Percentiles rank a stretch among this genome's conserved stretches.
These are phyloP conservation scores for Jacaranda copaia DNA, from an alignment of 257 asterid genomes.

Conservation along the genomic window DNA sequence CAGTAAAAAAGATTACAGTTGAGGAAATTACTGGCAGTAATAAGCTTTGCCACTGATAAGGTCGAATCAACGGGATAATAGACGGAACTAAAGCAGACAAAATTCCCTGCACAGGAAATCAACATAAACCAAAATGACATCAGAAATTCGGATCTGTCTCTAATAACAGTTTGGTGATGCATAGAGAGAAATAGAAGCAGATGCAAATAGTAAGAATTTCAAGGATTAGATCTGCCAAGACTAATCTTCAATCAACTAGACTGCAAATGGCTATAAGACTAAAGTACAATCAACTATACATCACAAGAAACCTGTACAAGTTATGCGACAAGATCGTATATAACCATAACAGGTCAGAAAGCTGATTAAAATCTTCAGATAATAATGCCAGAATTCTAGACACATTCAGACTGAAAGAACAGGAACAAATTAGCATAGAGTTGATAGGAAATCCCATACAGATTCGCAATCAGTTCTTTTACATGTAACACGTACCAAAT, in stretches of 20 bases:
- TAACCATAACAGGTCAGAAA: not conserved
- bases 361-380: not conserved
- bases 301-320: not conserved
- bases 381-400: not conserved
- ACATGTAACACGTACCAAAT: constrained; percentile 56
- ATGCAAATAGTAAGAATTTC: not conserved
- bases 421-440: not conserved
- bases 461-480: not conserved
- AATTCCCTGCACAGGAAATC: constrained; percentile 51
- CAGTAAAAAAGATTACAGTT: not conserved
- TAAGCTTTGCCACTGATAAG: constrained; percentile 82
- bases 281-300: not conserved
- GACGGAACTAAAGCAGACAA: constrained; percentile 69
- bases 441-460: not conserved
- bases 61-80: constrained; percentile 74
- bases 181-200: not conserved
- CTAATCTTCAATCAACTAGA: not conserved
- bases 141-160: not conserved
- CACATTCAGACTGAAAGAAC: not conserved
- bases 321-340: not conserved
- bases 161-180: not conserved
- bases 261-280: not conserved
- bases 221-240: not conserved
- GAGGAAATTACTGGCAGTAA: constrained; percentile 68
- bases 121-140: not conserved